These are phyloP conservation scores for Coemansia sp. DNA, from an alignment of 192 early-diverging fungal species.

Conservation along the genomic window DNA sequence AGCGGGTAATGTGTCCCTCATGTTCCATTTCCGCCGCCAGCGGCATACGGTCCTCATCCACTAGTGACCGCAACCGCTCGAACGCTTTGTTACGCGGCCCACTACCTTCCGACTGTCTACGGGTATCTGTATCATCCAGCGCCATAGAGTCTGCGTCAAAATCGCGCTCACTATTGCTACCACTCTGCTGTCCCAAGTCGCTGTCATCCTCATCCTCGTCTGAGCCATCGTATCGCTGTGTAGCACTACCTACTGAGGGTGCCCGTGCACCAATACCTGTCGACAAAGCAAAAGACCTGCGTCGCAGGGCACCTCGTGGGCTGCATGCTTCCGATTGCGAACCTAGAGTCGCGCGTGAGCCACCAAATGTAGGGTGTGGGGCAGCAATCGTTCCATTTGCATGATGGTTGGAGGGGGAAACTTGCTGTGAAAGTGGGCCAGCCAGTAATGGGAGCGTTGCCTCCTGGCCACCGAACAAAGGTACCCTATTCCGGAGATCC, in stretches of 20 bases:
- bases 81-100: constrained; percentile 52
- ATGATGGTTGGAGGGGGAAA: constrained; percentile 1
- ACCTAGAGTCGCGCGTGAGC: background rate
- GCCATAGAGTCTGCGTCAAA: constrained; percentile 26
- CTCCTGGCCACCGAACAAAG: constrained; percentile 7
- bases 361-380: background rate
- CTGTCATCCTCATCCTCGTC: constrained; percentile 35
- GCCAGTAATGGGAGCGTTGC: constrained; percentile 11
- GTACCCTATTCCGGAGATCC: background rate
- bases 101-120: constrained; percentile 21
- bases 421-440: constrained; percentile 3
- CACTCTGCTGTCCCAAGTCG: constrained; percentile 7
- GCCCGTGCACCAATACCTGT: background rate
- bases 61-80: constrained; percentile 41
- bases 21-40: constrained; percentile 54
- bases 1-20: constrained; percentile 49
- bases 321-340: constrained; percentile 7
- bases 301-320: constrained; percentile 8
- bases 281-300: constrained; percentile 28
- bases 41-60: constrained; percentile 44
- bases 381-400: background rate
- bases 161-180: constrained; percentile 12
- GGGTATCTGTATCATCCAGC: constrained; percentile 10
- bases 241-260: constrained; percentile 21
- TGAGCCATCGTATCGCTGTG: constrained; percentile 9